phyloP scores from a whole-genome alignment of 164 flowering plant species.

The Paratinospora sagittata region DNA sequence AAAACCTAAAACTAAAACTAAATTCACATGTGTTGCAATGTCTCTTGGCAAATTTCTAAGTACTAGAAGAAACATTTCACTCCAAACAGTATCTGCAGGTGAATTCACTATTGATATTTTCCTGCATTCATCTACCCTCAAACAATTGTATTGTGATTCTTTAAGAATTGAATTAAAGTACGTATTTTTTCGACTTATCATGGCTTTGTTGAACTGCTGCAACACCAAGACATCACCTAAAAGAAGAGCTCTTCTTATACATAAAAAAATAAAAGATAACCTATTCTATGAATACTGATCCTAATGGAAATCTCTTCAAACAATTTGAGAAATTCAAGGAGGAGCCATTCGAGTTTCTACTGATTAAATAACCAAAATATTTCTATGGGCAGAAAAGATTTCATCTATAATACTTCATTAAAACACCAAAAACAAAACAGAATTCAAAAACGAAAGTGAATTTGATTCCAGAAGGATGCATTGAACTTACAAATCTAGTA shows the following conservation, averaged over 20 bases:
- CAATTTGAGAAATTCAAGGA: not conserved
- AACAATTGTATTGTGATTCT: not conserved
- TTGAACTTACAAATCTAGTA: slow-evolving; percentile 31
- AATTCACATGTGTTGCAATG: too few relatives aligned
- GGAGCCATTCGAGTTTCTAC: not conserved
- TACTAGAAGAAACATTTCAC: not conserved
- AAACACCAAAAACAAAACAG: too few relatives aligned
- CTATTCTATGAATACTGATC: too few relatives aligned
- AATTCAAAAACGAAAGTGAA: not conserved
- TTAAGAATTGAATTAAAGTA: too few relatives aligned
- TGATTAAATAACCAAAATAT: not conserved
- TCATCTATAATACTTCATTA: too few relatives aligned
- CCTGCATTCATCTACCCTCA: not conserved
- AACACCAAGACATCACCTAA: too few relatives aligned
- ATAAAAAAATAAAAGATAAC: too few relatives aligned
- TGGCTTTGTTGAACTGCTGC: too few relatives aligned
- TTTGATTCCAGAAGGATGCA: not conserved
- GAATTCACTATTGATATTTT: not conserved
- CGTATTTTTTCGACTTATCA: too few relatives aligned
- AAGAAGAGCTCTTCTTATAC: too few relatives aligned
- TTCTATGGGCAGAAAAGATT: not conserved
- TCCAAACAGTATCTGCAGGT: not conserved
- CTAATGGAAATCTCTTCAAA: too few relatives aligned
- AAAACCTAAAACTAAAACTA: too few relatives aligned
- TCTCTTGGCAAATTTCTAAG: not conserved